phyloP scores from a whole-genome alignment of 2,329 filamentous ascomycete species.

The Fusarium odoratissimum region DNA sequence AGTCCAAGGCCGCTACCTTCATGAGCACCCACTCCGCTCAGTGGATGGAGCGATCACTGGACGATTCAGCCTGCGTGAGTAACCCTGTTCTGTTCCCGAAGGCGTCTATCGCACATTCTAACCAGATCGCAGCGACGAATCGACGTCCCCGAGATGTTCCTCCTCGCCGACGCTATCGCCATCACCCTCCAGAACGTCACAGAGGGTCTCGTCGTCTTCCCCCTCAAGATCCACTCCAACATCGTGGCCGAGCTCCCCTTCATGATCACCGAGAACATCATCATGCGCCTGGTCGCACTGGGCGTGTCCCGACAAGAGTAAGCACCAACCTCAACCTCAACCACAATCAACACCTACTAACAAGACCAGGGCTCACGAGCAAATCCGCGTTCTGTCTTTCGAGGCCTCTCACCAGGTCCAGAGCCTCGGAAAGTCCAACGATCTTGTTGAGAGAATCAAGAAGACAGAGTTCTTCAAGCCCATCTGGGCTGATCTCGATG shows the following conservation, averaged over 20 bases:
- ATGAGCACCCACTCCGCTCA: slow-evolving; percentile 15
- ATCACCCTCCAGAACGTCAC: slow-evolving; percentile 33
- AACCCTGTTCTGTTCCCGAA: too few species aligned
- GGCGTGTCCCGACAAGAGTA: slow-evolving; percentile 32
- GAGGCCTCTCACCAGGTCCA: slow-evolving; percentile 30
- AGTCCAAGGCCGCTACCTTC: slow-evolving; percentile 15
- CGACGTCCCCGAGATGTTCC: slow-evolving; percentile 34
- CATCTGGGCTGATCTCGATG: slow-evolving; percentile 34
- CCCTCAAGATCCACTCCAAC: slow-evolving; percentile 14
- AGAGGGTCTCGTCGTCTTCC: slow-evolving; percentile 38
- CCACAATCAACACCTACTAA: too few species aligned
- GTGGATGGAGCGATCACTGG: slow-evolving; percentile 31
- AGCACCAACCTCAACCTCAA: rapidly evolving
- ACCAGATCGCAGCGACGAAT: neutral
- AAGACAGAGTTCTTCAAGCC: slow-evolving; percentile 39
- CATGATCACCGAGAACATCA: slow-evolving; percentile 38
- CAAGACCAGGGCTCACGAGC: slow-evolving; percentile 37
- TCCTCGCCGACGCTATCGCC: slow-evolving; percentile 30
- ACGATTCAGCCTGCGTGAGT: slow-evolving; percentile 17
- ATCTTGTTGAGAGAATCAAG: slow-evolving; percentile 33
- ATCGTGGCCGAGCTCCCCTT: slow-evolving; percentile 27
- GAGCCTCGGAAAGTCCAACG: slow-evolving; percentile 35
- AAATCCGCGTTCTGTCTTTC: slow-evolving; percentile 35
- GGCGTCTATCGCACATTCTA: neutral
- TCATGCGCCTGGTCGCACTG: slow-evolving; percentile 33